A percentile compares a stretch with the other conserved stretches of the same genome.
Conservation (phyloP, 129 eudicot species). For the Chrysanthemum seticuspe region DNA sequence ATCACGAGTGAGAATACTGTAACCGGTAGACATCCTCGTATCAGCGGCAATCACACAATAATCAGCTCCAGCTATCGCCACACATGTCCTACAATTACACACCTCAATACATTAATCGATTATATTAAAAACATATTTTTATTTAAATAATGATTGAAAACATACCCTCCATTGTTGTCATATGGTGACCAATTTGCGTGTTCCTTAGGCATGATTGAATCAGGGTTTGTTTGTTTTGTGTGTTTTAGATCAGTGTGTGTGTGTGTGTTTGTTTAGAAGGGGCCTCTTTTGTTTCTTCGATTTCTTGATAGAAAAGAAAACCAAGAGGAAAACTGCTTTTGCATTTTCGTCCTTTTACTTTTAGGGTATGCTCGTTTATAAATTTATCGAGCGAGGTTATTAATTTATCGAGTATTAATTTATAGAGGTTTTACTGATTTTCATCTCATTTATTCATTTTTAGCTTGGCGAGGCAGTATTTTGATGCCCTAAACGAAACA, state of each 20-base stretch:
- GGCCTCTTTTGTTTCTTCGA: slow-evolving; percentile 19
- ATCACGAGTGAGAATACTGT: slow-evolving; percentile 95
- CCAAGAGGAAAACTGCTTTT: slow-evolving; percentile 14
- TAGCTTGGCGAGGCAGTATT: too few species aligned
- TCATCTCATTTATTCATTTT: too few species aligned
- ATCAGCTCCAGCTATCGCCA: slow-evolving; percentile 94
- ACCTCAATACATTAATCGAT: slow-evolving; percentile 4
- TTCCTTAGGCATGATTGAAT: slow-evolving; percentile 39
- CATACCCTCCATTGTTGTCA: slow-evolving; percentile 53
- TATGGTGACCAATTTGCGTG: slow-evolving; percentile 50
- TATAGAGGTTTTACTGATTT: too few species aligned
- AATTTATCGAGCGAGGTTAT: too few species aligned
- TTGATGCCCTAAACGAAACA: too few species aligned
- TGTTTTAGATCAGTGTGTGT: slow-evolving; percentile 18
- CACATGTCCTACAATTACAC: slow-evolving; percentile 63
- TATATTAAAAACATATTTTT: neutral
- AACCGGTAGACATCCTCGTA: slow-evolving; percentile 97
- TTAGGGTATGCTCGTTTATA: neutral
- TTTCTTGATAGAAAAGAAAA: slow-evolving; percentile 39
- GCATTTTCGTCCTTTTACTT: slow-evolving; percentile 16
- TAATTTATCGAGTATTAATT: too few species aligned
- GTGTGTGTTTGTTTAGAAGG: neutral
- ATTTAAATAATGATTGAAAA: neutral
- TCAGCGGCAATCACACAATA: slow-evolving; percentile 97
- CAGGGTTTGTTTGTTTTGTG: neutral